Evolutionary conservation across 2,329 filamentous ascomycete genomes (phyloP), one percentile per base, ranked within the genome.

Genomic region (Alternaria novae-zelandiae): DNA sequence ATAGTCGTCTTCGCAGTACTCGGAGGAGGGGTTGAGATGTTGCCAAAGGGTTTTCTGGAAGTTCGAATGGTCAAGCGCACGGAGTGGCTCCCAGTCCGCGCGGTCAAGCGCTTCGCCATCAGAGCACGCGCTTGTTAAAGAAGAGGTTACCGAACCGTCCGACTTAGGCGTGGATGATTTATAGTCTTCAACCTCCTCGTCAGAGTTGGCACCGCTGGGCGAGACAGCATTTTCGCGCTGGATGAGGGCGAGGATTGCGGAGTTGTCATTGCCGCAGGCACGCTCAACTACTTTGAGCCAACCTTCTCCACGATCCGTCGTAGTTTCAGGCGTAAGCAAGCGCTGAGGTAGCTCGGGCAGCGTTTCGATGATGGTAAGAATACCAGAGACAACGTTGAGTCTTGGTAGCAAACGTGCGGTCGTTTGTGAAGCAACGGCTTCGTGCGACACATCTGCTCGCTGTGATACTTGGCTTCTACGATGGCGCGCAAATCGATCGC

Each of bases 1-100:
- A 1, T 28, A 49, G 23, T 49, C 46, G 1, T 49, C 15, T 49
- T 2, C n/a, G 23, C 25, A n/a, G 23, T 49, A 36, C 25, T 25
- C 23, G 6, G 12, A 3, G 4, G 25, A 49, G 46, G 5, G 9
- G n/a, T 26, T 69, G 23, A 72, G 57, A 51, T 75, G 66, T 10
- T 49, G 46, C 23, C 23, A 17, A 17, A 49, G 46, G 15, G 61
- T 68, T 28, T 66, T 70, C 3, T n/a, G 21, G 41, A 66, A 59
- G 47, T 17, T 32, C 10, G 13, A 45, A 26, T 60, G 20, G 6
- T 15, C 17, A 30, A 55, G 25, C n/a, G 50, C 23, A n/a, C 50
- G 58, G 17, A 53, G 59, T 28, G 55, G 21, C 17, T 30, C 21
- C 36, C 44, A 57, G 28, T 51, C 32, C 25, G 59, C 41, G 41